These are phyloP conservation scores for Avena eriantha DNA, from an alignment of 176 grass and related monocot species.

Conservation along the genomic window DNA sequence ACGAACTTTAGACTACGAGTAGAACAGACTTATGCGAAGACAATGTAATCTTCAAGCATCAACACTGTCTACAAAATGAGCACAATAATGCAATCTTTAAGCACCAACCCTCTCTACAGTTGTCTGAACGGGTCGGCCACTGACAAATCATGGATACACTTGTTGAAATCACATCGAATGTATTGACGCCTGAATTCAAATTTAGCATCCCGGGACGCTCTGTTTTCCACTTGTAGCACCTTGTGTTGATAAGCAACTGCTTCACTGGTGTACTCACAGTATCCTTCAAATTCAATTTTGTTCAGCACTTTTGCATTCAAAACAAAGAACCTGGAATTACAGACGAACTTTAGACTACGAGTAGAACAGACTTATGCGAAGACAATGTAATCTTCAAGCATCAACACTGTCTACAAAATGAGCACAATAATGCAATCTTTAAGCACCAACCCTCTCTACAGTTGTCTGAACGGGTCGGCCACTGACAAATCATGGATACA, in stretches of 20 bases:
- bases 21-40: too few species aligned
- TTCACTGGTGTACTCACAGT: neutral
- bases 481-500: neutral
- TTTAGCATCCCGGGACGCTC: neutral
- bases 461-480: neutral
- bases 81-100: neutral
- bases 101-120: too few species aligned
- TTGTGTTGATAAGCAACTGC: neutral
- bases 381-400: too few species aligned
- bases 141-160: neutral
- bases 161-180: neutral
- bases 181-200: neutral
- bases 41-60: too few species aligned
- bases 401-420: too few species aligned
- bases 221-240: neutral
- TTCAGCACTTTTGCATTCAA: neutral
- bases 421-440: neutral
- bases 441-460: too few species aligned
- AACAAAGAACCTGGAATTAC: constrained; percentile 3
- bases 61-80: neutral
- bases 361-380: too few species aligned
- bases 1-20: too few species aligned
- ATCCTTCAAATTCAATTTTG: constrained; percentile 7
- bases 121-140: neutral
- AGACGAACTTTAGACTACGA: too few species aligned